Base-by-base conservation (phyloP, 169 alveolate genomes). In the Besnoitia besnoiti region DNA sequence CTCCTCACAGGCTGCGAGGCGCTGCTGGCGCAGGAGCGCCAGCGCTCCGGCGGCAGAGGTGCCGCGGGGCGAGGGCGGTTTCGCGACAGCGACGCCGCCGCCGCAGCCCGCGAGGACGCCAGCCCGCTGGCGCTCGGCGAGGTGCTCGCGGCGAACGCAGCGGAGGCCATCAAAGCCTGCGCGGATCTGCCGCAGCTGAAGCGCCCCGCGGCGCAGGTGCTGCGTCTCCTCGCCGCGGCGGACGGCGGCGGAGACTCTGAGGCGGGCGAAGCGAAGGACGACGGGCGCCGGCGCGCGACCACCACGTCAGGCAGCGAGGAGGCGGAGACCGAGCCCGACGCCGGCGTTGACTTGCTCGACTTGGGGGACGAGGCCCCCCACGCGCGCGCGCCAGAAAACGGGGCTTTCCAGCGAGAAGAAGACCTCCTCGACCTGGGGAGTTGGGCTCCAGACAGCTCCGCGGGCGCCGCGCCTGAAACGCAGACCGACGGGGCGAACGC, bases 1-100 rank as follows among this genome's bases (percentile, higher is more conserved):
- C 59, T 77, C 39, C 55, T 77, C 35, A 8, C 40, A 0, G 87
- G 87, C 61, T 77, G 87, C 59, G 87, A 19, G 59, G 87, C 87
- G 33, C 87, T 77, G 87, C 87, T 77, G 59, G n/a, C 35, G 61
- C 55, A 21, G 5, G 87, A 77, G 59, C 61, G 40, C 33, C 37
- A 37, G 46, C 7, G 59, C n/a, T n/a, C n/a, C 10, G 44, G 80
- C 80, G 46, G 44, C 10, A 19, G 80, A 1, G n/a, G 44, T 35
- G 21, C 12, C 80, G 44, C 30, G 7, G 39, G 80, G 12, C 10
- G 1, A n/a, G 44, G 42, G 80, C 14, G 19, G 62, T 50, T 10
- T 10, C 62, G 44, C 67, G 44, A 35, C 46, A 16, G 40, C 19
- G 44, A 21, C 5, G 33, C 35, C 10, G 19, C 12, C 30, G 40